Evolutionary conservation across 371 early-diverging fungal genomes (phyloP), one percentile per base, ranked within the genome.

Genomic region (Rhizopus delemar): DNA sequence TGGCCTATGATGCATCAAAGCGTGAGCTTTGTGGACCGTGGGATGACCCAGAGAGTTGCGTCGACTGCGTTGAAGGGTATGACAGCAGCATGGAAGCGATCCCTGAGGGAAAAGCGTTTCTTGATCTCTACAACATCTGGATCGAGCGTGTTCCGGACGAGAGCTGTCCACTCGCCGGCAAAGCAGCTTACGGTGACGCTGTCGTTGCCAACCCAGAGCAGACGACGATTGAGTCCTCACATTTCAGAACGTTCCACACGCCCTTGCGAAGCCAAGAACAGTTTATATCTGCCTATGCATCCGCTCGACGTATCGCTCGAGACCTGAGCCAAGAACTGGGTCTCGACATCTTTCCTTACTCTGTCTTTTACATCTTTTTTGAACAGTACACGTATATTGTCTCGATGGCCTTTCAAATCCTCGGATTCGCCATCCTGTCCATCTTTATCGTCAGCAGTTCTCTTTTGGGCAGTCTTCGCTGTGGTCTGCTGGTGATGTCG

Each of bases 351-450:
- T 89, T 83, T 60, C 87, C 89, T 0, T 91, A 90, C 61, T 88
- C 89, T 7, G 75, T 89, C 7, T 90, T 88, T 60, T 89, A 90
- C 63, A 78, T 90, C 48, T 91, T 89, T 64, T 91, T 91, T 65
- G 90, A 87, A 63, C 91, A 91, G 70, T 91, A 91, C 50, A 73
- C 77, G 7, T 78, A 81, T 36, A 85, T 91, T 41, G 75, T 80
- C 5, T 57, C 70, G 13, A 71, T 88, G 78, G 80, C 90, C 2
- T 59, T 77, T 43, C 68, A 83, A 13, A 71, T 89, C 12, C 64
- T 89, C 29, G 61, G 73, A 0, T 57, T 83, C 15, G 88, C 87
- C 3, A 74, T 86, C 49, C 3, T 85, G 22, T 63, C 87, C 4
- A 87, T 90, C 48, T 84, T 84, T 57, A 16, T 86, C 41, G 82